Conservation (phyloP, 768 basidiomycete species). For the Mycena indigotica region DNA sequence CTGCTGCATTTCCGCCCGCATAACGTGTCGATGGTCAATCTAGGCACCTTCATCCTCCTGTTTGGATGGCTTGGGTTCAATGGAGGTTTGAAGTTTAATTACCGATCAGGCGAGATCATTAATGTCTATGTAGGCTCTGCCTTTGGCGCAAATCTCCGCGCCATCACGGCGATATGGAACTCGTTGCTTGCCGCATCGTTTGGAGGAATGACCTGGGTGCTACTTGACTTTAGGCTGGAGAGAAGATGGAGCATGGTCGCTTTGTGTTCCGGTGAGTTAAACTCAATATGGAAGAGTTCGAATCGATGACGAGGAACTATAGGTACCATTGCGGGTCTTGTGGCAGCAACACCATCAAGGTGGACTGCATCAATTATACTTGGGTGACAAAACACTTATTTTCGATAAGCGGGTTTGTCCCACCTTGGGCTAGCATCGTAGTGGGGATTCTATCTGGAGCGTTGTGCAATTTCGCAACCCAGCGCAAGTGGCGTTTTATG, state of each 20-base stretch:
- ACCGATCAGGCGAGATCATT: neutral
- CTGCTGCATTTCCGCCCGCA: conserved; percentile 83
- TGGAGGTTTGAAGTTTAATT: neutral
- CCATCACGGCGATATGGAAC: conserved; percentile 84
- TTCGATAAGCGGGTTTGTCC: conserved; percentile 79
- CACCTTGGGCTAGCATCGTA: conserved; percentile 75
- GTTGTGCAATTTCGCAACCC: conserved; percentile 83
- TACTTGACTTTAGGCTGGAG: conserved; percentile 78
- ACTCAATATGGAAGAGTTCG: too few relatives aligned
- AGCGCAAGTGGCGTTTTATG: conserved; percentile 44
- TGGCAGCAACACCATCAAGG: conserved; percentile 80
- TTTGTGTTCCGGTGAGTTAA: too few relatives aligned
- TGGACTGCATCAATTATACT: neutral
- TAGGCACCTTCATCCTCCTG: conserved; percentile 87
- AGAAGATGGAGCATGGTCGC: conserved; percentile 88
- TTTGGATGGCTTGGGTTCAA: conserved; percentile 48
- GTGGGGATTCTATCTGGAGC: conserved; percentile 74
- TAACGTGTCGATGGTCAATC: conserved; percentile 79
- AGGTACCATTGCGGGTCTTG: conserved; percentile 88
- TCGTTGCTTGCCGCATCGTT: conserved; percentile 85
- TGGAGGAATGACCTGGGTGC: conserved; percentile 81
- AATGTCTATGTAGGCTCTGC: conserved; percentile 73
- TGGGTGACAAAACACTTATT: too few relatives aligned
- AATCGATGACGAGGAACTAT: too few relatives aligned
- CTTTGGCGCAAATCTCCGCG: conserved; percentile 85